Percentiles rank a stretch among this genome's conserved stretches.
phyloP scores from a whole-genome alignment of 345 rosid genomes.

The Hirschfeldia incana region DNA sequence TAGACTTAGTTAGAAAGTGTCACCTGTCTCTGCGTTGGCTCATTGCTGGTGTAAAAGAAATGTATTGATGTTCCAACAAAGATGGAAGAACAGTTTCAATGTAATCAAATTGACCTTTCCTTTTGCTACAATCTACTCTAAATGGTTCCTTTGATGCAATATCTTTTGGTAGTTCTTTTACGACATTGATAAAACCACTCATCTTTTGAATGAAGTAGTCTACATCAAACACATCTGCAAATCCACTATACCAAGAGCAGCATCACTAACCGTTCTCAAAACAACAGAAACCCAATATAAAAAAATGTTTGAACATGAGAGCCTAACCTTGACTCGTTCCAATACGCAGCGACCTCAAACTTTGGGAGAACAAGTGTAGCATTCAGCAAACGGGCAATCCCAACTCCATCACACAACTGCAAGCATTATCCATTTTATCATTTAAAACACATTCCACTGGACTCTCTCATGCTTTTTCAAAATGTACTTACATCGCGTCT shows the following conservation, averaged over 20 bases:
- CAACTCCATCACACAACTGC: slow-evolving; percentile 92
- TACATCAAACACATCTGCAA: slow-evolving; percentile 92
- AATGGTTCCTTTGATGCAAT: slow-evolving; percentile 72
- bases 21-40: slow-evolving; percentile 98
- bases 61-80: slow-evolving; percentile 63
- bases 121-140: slow-evolving; percentile 84
- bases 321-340: slow-evolving; percentile 89
- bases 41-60: slow-evolving; percentile 90
- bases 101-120: slow-evolving; percentile 94
- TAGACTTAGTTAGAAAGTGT: neutral
- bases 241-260: slow-evolving; percentile 56
- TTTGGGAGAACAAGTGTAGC: slow-evolving; percentile 91
- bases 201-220: slow-evolving; percentile 77
- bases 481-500: slow-evolving; percentile 82
- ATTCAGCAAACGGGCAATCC: slow-evolving; percentile 82
- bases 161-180: slow-evolving; percentile 64
- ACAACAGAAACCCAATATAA: neutral
- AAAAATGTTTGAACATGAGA: neutral
- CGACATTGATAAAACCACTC: slow-evolving; percentile 65
- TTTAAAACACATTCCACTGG: neutral
- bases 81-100: slow-evolving; percentile 77
- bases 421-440: slow-evolving; percentile 4
- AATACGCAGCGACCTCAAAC: slow-evolving; percentile 93
- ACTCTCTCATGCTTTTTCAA: neutral
- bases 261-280: neutral